phyloP scores from a whole-genome alignment of 768 basidiomycete species.

The Leccinellum albellum region DNA sequence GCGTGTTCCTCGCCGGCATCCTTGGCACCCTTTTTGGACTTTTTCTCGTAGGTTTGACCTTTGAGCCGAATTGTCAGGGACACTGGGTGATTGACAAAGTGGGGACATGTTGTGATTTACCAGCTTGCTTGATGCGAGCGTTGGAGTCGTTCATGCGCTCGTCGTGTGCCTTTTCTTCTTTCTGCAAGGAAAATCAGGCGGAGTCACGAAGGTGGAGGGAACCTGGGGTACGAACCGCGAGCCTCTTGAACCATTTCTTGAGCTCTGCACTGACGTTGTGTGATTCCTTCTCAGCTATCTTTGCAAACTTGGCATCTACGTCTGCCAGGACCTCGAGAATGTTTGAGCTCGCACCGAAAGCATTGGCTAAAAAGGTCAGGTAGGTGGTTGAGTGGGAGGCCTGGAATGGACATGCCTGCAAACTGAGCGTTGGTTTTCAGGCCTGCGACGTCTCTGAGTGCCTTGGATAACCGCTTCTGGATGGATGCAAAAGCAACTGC shows the following conservation, averaged over 20 bases:
- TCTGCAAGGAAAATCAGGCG: slow-evolving; percentile 39
- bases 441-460: slow-evolving; percentile 60
- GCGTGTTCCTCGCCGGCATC: slow-evolving; percentile 74
- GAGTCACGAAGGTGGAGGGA: not conserved
- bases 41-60: slow-evolving; percentile 79
- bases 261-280: slow-evolving; percentile 61
- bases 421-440: slow-evolving; percentile 58
- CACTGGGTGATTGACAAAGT: not conserved
- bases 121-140: slow-evolving; percentile 73
- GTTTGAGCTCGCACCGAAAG: slow-evolving; percentile 57
- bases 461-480: slow-evolving; percentile 75
- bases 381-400: not conserved
- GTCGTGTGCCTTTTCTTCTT: slow-evolving; percentile 77
- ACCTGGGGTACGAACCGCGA: slow-evolving; percentile 67
- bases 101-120: slow-evolving; percentile 29
- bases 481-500: slow-evolving; percentile 54
- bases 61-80: slow-evolving; percentile 5
- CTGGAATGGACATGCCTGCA: slow-evolving; percentile 47
- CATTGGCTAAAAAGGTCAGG: slow-evolving; percentile 47
- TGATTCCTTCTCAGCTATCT: slow-evolving; percentile 71
- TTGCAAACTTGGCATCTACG: slow-evolving; percentile 70
- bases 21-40: slow-evolving; percentile 65
- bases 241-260: slow-evolving; percentile 85
- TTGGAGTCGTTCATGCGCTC: slow-evolving; percentile 65
- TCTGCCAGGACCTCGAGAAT: slow-evolving; percentile 71